These are phyloP conservation scores for Pelargonium exstipulatum DNA, from an alignment of 441 rosid species.

Conservation along the genomic window DNA sequence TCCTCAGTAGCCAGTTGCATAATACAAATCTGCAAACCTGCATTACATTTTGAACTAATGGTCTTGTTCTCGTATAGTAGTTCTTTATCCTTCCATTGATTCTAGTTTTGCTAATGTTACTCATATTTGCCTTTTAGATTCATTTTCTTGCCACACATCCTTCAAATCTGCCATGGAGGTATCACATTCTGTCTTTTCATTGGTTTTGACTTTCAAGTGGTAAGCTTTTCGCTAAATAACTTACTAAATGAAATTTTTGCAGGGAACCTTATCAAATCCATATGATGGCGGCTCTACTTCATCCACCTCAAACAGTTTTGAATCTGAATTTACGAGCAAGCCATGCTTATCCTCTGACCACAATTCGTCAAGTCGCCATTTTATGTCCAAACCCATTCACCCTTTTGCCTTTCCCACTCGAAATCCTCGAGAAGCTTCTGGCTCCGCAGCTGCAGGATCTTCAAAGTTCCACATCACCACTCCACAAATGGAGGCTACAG, in stretches of 20 bases:
- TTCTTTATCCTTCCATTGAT: background rate
- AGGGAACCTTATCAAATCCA: slow-evolving; percentile 40
- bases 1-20: no score
- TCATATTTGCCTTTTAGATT: slow-evolving; percentile 28
- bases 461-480: slow-evolving; percentile 27
- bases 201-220: background rate
- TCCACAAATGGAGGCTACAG: slow-evolving; percentile 35
- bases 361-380: slow-evolving; percentile 36
- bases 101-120: background rate
- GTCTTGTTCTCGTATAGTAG: background rate
- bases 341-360: slow-evolving; percentile 35
- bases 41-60: no score
- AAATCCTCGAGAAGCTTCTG: slow-evolving; percentile 27
- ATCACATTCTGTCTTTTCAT: slow-evolving; percentile 11
- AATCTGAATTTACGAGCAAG: slow-evolving; percentile 36
- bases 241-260: slow-evolving; percentile 17
- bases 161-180: slow-evolving; percentile 38
- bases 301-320: slow-evolving; percentile 44
- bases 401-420: slow-evolving; percentile 38
- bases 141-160: slow-evolving; percentile 26
- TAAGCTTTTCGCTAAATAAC: background rate
- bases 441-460: slow-evolving; percentile 17
- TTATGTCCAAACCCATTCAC: slow-evolving; percentile 55
- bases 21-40: no score
- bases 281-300: slow-evolving; percentile 37